phyloP scores from a whole-genome alignment of 2,329 filamentous ascomycete species.

The Fusarium sp. region DNA sequence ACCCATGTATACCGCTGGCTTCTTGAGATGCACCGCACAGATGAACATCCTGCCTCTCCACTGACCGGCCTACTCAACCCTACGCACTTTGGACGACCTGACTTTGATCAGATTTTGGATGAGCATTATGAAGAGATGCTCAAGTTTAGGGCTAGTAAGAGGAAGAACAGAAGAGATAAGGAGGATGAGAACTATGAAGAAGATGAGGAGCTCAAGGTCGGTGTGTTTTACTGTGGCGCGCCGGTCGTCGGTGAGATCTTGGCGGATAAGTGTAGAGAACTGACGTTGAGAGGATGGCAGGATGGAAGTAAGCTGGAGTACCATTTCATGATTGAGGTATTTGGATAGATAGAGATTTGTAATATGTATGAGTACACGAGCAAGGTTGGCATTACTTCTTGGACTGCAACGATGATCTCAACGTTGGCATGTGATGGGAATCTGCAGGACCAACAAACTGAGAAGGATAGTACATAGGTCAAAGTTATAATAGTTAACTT shows the following conservation, averaged over 20 bases:
- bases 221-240: conserved; percentile 68
- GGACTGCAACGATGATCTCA: no score
- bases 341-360: conserved; percentile 52
- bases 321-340: conserved; percentile 70
- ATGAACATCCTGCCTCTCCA: conserved; percentile 63
- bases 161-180: background rate
- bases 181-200: conserved; percentile 28
- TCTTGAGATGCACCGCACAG: conserved; percentile 67
- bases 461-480: no score
- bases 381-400: fast-evolving
- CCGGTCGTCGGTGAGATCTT: conserved; percentile 67
- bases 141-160: conserved; percentile 48
- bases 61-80: conserved; percentile 66
- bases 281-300: conserved; percentile 63
- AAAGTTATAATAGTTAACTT: background rate
- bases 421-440: fast-evolving
- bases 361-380: background rate
- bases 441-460: no score
- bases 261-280: conserved; percentile 64
- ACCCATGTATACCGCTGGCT: conserved; percentile 68
- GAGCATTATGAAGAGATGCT: conserved; percentile 67
- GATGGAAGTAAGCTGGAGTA: conserved; percentile 67
- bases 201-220: conserved; percentile 60
- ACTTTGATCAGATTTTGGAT: conserved; percentile 65
- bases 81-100: conserved; percentile 66